Evolutionary conservation across 495 filamentous ascomycete genomes (phyloP).

Genomic region (Podospora comata): DNA sequence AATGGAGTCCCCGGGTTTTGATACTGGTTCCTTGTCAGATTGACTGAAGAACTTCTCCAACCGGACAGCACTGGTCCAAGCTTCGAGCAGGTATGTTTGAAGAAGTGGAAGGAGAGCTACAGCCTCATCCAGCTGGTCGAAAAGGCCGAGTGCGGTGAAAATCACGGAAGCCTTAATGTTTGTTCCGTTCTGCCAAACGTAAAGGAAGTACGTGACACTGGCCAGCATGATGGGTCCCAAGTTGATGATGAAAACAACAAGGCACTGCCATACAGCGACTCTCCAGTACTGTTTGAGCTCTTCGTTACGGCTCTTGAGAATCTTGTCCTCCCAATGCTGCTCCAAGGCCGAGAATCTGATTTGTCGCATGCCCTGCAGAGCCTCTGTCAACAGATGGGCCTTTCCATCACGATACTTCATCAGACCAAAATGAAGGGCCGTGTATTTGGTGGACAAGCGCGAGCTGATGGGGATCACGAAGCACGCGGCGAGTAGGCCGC

Average conservation of each 20-base stretch:
- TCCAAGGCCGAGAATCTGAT: constrained; percentile 75
- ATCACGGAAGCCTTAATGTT: constrained; percentile 29
- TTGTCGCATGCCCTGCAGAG: constrained; percentile 69
- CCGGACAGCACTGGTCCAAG: constrained; percentile 29
- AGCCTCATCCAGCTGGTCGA: constrained; percentile 32
- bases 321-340: constrained; percentile 61
- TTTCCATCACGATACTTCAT: constrained; percentile 71
- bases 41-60: constrained; percentile 30
- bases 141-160: constrained; percentile 32
- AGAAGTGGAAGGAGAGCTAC: constrained; percentile 23
- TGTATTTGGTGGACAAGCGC: constrained; percentile 54
- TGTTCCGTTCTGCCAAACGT: constrained; percentile 42
- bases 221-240: constrained; percentile 62
- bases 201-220: constrained; percentile 56
- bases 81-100: constrained; percentile 28
- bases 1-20: constrained; percentile 19
- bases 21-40: constrained; percentile 23
- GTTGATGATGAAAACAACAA: constrained; percentile 56
- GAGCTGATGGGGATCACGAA: constrained; percentile 59
- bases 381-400: constrained; percentile 65
- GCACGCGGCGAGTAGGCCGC: constrained; percentile 55
- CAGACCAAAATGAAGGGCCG: constrained; percentile 54
- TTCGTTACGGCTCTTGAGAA: constrained; percentile 52
- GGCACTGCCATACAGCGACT: constrained; percentile 49
- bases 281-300: constrained; percentile 61